Conservation (phyloP, 1,139 yeast species). For the Blastobotrys capitulatus region DNA sequence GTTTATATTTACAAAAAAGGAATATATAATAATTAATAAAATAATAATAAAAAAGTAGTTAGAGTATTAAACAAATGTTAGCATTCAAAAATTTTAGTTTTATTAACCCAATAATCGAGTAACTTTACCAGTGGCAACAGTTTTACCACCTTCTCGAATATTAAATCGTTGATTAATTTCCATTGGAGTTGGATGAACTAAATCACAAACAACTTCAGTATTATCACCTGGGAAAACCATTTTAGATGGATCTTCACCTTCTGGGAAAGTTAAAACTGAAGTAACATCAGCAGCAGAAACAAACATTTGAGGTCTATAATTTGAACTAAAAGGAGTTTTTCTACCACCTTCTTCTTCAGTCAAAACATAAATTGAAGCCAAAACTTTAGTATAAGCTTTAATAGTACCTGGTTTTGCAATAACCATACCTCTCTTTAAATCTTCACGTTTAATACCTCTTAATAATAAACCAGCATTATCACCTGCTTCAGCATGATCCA, state of each 20-base stretch:
- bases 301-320: constrained; percentile 97
- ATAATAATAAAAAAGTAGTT: not conserved
- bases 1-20: not conserved
- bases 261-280: constrained; percentile 87
- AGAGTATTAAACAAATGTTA: not conserved
- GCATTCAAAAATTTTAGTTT: no score
- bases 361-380: constrained; percentile 88
- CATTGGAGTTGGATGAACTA: constrained; percentile 87
- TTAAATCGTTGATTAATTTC: constrained; percentile 98
- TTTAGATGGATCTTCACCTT: constrained; percentile 75
- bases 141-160: constrained; percentile 99
- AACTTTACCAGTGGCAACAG: constrained; percentile 97
- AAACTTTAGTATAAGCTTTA: constrained; percentile 88
- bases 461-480: constrained; percentile 97
- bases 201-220: constrained; percentile 90
- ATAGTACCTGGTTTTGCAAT: constrained; percentile 89
- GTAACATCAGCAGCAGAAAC: constrained; percentile 96
- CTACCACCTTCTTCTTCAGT: constrained; percentile 99
- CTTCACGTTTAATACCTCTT: constrained; percentile 98
- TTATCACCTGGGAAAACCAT: constrained; percentile 99
- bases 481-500: constrained; percentile 97
- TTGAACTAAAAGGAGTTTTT: constrained; percentile 93
- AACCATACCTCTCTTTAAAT: constrained; percentile 96
- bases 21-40: not conserved
- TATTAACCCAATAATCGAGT: no score